Conservation (phyloP, 495 filamentous ascomycete species). For the Penicillium bovifimosum region DNA sequence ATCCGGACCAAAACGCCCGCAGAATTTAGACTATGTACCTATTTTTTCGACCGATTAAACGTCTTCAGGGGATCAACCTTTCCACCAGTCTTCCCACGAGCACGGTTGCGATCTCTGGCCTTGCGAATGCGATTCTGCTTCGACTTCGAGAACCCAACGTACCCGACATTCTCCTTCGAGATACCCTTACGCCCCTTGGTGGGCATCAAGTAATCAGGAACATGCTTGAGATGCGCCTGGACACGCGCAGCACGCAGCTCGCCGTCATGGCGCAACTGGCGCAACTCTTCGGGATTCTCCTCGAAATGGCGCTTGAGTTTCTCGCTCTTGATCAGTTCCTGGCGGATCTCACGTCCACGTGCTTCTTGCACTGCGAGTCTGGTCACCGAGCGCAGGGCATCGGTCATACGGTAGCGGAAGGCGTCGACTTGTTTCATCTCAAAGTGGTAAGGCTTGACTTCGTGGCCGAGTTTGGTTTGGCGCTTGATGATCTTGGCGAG, state of each 20-base stretch:
- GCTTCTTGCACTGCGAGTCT: conserved; percentile 83
- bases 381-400: conserved; percentile 79
- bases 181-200: conserved; percentile 65
- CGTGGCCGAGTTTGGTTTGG: conserved; percentile 67
- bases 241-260: conserved; percentile 74
- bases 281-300: conserved; percentile 86
- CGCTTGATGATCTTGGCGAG: conserved; percentile 65
- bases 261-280: conserved; percentile 83
- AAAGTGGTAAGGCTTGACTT: conserved; percentile 84
- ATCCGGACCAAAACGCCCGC: conserved; percentile 20
- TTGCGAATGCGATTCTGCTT: conserved; percentile 70
- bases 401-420: conserved; percentile 91
- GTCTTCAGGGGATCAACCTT: conserved; percentile 83
- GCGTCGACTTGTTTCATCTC: conserved; percentile 89
- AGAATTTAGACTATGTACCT: conserved; percentile 8
- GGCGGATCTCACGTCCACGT: conserved; percentile 74
- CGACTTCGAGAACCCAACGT: conserved; percentile 69
- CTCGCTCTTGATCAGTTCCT: conserved; percentile 86
- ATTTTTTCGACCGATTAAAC: conserved; percentile 56
- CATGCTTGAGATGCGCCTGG: conserved; percentile 88
- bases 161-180: conserved; percentile 56
- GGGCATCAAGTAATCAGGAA: conserved; percentile 91
- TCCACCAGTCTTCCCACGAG: conserved; percentile 47
- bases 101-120: conserved; percentile 57
- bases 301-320: conserved; percentile 94